Conservation (phyloP, 345 rosid genomes). For the Firmiana major region DNA sequence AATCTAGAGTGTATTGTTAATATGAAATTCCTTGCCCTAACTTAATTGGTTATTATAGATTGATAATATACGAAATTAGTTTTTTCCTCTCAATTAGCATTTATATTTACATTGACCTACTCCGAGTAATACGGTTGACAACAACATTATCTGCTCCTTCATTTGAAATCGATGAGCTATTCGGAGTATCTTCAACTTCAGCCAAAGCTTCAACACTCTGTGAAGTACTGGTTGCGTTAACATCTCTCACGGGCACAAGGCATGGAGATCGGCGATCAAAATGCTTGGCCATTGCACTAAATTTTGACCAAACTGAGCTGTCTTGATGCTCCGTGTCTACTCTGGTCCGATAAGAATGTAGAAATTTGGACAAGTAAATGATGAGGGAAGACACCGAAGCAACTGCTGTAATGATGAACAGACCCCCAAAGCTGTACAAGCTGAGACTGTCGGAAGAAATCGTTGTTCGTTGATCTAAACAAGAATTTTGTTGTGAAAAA, state of each 20-base stretch:
- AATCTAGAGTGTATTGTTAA: no score
- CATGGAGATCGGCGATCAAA: background rate
- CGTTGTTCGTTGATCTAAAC: constrained; percentile 8
- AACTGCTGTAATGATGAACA: constrained; percentile 38
- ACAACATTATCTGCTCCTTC: background rate
- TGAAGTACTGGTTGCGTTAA: background rate
- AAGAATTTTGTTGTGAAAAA: background rate
- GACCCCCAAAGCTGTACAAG: constrained; percentile 37
- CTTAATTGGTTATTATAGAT: no score
- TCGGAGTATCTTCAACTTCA: background rate
- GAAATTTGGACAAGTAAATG: background rate
- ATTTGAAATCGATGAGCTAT: background rate
- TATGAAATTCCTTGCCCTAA: no score
- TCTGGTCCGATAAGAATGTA: background rate
- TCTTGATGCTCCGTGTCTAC: background rate
- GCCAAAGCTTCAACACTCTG: background rate
- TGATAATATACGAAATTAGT: no score
- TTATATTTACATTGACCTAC: no score
- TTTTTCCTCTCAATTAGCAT: no score
- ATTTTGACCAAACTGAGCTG: background rate
- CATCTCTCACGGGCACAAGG: background rate
- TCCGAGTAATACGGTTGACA: background rate
- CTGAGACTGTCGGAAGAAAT: constrained; percentile 31
- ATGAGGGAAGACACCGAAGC: constrained; percentile 35
- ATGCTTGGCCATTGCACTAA: background rate